A percentile compares a stretch with the other conserved stretches of the same genome.
Evolutionary conservation across 1,284 basidiomycete genomes (phyloP).

Genomic region (Melampsora abietis-canadensis): DNA sequence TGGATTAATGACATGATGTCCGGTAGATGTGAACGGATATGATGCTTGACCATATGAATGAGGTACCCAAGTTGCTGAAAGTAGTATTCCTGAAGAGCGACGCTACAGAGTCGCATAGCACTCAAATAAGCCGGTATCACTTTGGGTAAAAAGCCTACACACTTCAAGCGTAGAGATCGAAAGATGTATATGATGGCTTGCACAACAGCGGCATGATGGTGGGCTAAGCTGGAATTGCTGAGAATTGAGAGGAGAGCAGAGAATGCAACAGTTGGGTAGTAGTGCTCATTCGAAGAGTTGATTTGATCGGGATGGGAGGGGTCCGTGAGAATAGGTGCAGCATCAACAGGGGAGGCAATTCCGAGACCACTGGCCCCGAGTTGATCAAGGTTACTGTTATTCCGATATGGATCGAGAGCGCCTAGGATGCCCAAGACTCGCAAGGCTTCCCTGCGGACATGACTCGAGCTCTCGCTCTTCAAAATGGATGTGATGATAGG

Average conservation of each 20-base stretch:
- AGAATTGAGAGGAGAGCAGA: constrained; percentile 82
- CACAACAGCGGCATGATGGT: constrained; percentile 81
- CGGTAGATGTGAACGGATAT: constrained; percentile 85
- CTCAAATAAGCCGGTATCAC: constrained; percentile 92
- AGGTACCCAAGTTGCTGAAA: constrained; percentile 94
- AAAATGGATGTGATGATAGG: constrained; percentile 81
- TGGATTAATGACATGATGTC: constrained; percentile 77
- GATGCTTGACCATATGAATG: constrained; percentile 94
- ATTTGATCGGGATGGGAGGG: constrained; percentile 60
- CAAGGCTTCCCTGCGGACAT: constrained; percentile 79
- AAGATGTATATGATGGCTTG: constrained; percentile 99
- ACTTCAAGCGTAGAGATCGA: constrained; percentile 94
- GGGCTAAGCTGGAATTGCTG: constrained; percentile 78
- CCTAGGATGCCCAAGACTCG: constrained; percentile 94
- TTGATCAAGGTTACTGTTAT: constrained; percentile 64
- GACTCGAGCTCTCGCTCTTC: constrained; percentile 68
- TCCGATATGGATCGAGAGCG: constrained; percentile 93
- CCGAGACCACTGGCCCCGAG: constrained; percentile 25
- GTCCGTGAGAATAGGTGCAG: constrained; percentile 58
- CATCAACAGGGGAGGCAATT: constrained; percentile 19
- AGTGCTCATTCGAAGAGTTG: constrained; percentile 68
- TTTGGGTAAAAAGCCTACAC: constrained; percentile 90
- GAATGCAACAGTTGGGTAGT: constrained; percentile 95
- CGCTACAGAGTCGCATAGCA: constrained; percentile 74
- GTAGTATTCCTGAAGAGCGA: constrained; percentile 87